These are phyloP conservation scores for Macadamia tetraphylla DNA, from an alignment of 164 flowering plant species.

Conservation along the genomic window DNA sequence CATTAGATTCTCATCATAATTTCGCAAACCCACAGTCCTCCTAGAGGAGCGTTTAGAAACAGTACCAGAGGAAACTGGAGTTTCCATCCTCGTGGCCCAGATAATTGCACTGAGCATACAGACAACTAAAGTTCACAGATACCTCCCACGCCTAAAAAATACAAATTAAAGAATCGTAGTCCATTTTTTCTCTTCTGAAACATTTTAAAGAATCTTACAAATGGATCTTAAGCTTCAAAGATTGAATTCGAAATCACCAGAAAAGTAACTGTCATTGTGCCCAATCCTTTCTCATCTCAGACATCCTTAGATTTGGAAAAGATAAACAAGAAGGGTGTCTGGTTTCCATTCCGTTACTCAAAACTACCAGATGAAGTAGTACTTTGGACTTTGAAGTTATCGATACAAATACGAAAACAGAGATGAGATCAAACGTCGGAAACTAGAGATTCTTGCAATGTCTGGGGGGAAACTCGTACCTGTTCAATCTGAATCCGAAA, in stretches of 20 bases:
- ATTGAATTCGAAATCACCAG: background rate
- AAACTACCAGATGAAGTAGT: too few relatives aligned
- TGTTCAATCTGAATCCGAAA: background rate
- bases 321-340: too few relatives aligned
- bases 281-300: too few relatives aligned
- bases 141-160: background rate
- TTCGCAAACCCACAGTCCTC: constrained; percentile 38
- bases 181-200: background rate
- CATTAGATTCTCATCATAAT: constrained; percentile 72
- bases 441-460: too few relatives aligned
- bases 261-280: too few relatives aligned
- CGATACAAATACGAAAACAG: too few relatives aligned
- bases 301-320: too few relatives aligned
- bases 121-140: background rate
- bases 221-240: background rate
- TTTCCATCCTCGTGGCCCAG: constrained; percentile 27
- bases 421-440: too few relatives aligned
- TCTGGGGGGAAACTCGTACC: too few relatives aligned
- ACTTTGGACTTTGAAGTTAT: too few relatives aligned
- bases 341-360: too few relatives aligned
- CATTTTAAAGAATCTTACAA: background rate
- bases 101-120: background rate
- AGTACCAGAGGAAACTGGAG: constrained; percentile 33
- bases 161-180: background rate
- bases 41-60: constrained; percentile 49